Evolutionary conservation across 805 yeast species (phyloP), one percentile per base, ranked within the genome.

Genomic region (Yarrowia sp.): DNA sequence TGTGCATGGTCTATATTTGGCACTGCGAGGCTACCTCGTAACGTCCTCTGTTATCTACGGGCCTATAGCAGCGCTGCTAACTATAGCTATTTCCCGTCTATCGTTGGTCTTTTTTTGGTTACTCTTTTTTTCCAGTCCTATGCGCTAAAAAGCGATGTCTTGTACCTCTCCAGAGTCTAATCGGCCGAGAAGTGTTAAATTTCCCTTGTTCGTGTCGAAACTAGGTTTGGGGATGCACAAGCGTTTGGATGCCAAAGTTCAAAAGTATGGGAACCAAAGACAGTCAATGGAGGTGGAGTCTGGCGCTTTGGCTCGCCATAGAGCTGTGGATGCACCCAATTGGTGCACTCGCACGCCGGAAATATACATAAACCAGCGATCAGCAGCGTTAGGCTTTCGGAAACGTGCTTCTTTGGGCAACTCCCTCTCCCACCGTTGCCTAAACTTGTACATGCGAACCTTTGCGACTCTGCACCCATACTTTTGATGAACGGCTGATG

Each of bases 71-170:
- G 55, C 39, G 33, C 56, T 19, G 8, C 56, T 36, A 34, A 52
- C 42, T 9, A 52, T 36, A 52, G 42, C 30, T 7, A 24, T 24
- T 24, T 24, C 30, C 30, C 30, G 30, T 24, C 30, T 24, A 24
- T 24, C 6, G 30, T 24, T 24, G 30, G 30, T 24, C 30, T 24
- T 24, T 24, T 24, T 24, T 24, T 24, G 30, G 30, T 7, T 24
- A 24, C 30, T 24, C 30, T 24, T 24, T 24, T 24, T 24, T 24
- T 24, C 30, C n/a, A 10, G 15, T n/a, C 5, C 15, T 7, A 52
- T 52, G 42, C 58, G 58, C 58, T 52, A 52, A 52, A n/a, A 52
- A 52, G 58, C 58, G 58, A 52, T 52, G 58, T 38, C 34, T 38
- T 52, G 58, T 19, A 20, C 58, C 58, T 52, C 58, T 19, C 17